Evolutionary conservation across 495 filamentous ascomycete species (phyloP), one percentile per base, ranked within the genome.

Genomic region (Astrothelium subdiscretum): DNA sequence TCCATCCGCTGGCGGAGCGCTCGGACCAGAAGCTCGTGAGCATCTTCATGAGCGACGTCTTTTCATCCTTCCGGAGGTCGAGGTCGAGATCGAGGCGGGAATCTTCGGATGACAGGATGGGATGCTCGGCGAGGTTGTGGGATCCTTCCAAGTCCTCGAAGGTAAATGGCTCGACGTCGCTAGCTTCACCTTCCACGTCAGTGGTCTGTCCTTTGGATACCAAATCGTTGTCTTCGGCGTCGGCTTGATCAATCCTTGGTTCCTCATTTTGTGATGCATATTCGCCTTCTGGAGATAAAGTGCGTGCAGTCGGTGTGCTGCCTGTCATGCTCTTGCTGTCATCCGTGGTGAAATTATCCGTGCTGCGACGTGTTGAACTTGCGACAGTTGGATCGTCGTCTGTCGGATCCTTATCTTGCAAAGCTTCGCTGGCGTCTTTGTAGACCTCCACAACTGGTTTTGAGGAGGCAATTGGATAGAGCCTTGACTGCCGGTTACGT

Each of bases 1-100:
- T 79, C 95, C 95, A 99, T 51, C 92, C 91, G 75, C 90, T 96
- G 43, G 95, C 90, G 24, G 94, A 97, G 48, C 94, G 85, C 71
- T 97, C 94, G 22, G 94, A 95, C 95, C 95, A 99, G 75, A 99
- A 99, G 62, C 91, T 95, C 11, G 88, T 91, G 59, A 99, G 78
- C 79, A 96, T 89, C 67, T 92, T 95, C 85, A 97, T 85, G 59
- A 97, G 80, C 22, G 91, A 95, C 61, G 83, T 90, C 68, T 91
- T 89, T 68, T 96, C 88, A 67, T 98, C 90, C 66, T 88, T 94
- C 1, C 90, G 91, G 15, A 98, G 78, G 62, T 95, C 91, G 13
- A 87, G 76, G 31, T 84, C 85, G 58, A 81, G 71, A 58, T 86
- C 81, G 15, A 84, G 70, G 42, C 77, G 72, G 27, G 84, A 77